Percentiles rank a stretch among this genome's conserved stretches.
Evolutionary conservation across 257 asterid species (phyloP).

Genomic region (Apocynum venetum): DNA sequence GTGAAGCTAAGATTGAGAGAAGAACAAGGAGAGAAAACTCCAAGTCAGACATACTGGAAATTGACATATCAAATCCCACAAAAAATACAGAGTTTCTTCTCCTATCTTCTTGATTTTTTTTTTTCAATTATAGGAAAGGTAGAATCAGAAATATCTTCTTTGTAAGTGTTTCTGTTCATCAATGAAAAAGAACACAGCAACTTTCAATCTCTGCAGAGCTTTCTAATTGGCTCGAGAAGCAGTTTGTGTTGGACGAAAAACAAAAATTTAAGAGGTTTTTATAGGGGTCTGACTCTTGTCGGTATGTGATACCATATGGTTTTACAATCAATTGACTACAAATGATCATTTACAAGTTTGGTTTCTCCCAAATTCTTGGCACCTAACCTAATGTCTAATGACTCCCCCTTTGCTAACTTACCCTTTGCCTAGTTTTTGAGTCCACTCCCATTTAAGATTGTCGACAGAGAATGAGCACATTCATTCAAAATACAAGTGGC

Average conservation of each 20-base stretch:
- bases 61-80: not conserved
- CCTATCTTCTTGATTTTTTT: conserved; percentile 1
- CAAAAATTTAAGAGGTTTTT: conserved; percentile 6
- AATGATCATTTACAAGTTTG: not conserved
- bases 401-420: not conserved
- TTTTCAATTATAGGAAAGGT: conserved; percentile 13
- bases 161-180: conserved; percentile 11
- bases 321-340: not conserved
- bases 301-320: not conserved
- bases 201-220: not conserved
- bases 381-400: not conserved
- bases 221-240: not conserved
- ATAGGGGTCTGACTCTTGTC: conserved; percentile 4
- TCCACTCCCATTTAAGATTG: no score
- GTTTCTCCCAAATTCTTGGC: conserved; percentile 9
- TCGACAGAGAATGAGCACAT: no score
- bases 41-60: conserved; percentile 41
- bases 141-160: conserved; percentile 9
- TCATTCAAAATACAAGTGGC: no score
- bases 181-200: not conserved
- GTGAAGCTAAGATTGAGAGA: conserved; percentile 28
- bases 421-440: no score
- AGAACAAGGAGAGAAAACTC: conserved; percentile 46
- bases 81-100: not conserved
- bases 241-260: not conserved